A percentile compares a stretch with the other conserved stretches of the same genome.
phyloP scores from a whole-genome alignment of 2,329 filamentous ascomycete genomes.

The Curvularia eragrostidis region DNA sequence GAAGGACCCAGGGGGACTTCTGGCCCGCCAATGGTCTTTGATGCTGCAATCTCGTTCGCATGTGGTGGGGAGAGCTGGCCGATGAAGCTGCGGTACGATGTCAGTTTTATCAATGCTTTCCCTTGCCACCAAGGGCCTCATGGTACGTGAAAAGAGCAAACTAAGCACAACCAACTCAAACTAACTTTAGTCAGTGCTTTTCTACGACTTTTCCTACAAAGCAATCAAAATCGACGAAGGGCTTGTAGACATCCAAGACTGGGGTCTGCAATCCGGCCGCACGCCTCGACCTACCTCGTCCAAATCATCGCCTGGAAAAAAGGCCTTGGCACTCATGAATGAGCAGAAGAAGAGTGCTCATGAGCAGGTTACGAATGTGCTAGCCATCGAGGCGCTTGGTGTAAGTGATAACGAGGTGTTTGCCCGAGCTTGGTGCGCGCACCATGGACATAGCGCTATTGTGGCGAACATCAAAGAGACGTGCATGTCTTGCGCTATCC shows the following conservation, averaged over 20 bases:
- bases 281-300: constrained; percentile 38
- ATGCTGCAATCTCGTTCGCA: constrained; percentile 51
- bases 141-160: constrained; percentile 29
- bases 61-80: constrained; percentile 51
- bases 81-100: constrained; percentile 50
- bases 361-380: constrained; percentile 64
- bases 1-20: constrained; percentile 31
- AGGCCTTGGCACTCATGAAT: constrained; percentile 36
- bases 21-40: constrained; percentile 46
- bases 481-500: constrained; percentile 75
- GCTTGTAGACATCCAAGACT: constrained; percentile 69
- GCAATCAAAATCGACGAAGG: constrained; percentile 66
- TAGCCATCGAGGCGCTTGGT: constrained; percentile 76
- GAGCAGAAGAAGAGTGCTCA: constrained; percentile 35
- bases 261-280: constrained; percentile 58
- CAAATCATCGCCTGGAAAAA: constrained; percentile 43
- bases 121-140: constrained; percentile 53
- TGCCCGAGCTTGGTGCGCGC: constrained; percentile 77
- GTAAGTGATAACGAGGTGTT: constrained; percentile 78
- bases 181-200: constrained; percentile 59
- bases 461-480: constrained; percentile 73
- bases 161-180: neutral
- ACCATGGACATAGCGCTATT: constrained; percentile 75
- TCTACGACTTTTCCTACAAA: constrained; percentile 72
- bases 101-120: constrained; percentile 52